Percentiles rank a stretch among this genome's conserved stretches.
Evolutionary conservation across 768 basidiomycete genomes (phyloP).

Genomic region (Calocybe gangraenosa): DNA sequence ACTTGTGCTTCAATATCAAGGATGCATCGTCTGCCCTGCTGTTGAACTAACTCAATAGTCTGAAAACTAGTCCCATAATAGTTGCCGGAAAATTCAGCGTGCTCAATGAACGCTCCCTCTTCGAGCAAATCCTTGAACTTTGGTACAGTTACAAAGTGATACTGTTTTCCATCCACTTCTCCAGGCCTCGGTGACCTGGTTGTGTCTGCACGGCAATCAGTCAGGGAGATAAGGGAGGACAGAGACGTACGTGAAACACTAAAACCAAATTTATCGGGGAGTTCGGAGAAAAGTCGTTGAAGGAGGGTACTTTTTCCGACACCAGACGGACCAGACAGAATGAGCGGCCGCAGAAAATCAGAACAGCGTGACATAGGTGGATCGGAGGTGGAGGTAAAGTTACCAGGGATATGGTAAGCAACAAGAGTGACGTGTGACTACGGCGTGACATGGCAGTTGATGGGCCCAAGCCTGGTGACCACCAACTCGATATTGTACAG

Average conservation of each 20-base stretch:
- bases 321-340: constrained; percentile 89
- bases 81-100: constrained; percentile 91
- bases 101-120: constrained; percentile 83
- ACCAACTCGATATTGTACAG: background rate
- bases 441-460: constrained; percentile 5
- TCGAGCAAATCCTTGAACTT: constrained; percentile 66
- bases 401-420: background rate
- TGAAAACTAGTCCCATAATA: constrained; percentile 88
- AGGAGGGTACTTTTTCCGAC: constrained; percentile 94
- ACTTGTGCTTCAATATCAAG: constrained; percentile 97
- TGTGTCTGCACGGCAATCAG: constrained; percentile 57
- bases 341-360: constrained; percentile 67
- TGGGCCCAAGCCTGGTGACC: no score
- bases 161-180: constrained; percentile 78
- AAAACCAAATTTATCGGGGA: constrained; percentile 87
- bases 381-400: background rate
- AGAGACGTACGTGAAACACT: constrained; percentile 74
- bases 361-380: constrained; percentile 20
- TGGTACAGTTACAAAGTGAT: constrained; percentile 78
- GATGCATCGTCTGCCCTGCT: constrained; percentile 76
- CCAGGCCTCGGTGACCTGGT: constrained; percentile 82
- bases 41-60: constrained; percentile 65
- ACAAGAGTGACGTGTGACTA: background rate
- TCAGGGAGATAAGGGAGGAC: constrained; percentile 11
- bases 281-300: constrained; percentile 71